Base-by-base conservation (phyloP, 2,329 filamentous ascomycete species). In the Epichloe gansuensis region DNA sequence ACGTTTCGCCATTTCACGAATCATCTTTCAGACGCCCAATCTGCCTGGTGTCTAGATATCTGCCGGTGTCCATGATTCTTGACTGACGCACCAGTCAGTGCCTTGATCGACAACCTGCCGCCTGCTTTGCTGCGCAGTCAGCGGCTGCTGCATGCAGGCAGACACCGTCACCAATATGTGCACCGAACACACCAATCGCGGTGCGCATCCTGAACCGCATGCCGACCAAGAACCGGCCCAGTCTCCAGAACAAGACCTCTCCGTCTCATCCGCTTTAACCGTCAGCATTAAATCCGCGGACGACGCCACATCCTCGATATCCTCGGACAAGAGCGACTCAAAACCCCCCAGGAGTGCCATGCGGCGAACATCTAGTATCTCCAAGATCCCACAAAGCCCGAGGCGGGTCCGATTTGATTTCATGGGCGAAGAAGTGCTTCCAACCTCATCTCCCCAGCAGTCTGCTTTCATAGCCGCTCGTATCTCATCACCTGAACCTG, bases 391-490 rank as follows among this genome's bases (percentile, higher is more conserved):
- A 5, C 69, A 71, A 43, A 81, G 78, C 59, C 78, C 77, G n/a
- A 74, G 80, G 34, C 73, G 78, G 54, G 81, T 84, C 52, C 78
- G 81, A 47, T 84, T 84, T 56, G 74, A 81, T 39, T 74, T 83
- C 45, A 73, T 74, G 61, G 80, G 79, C 50, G 68, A 74, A 56
- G 78, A 83, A 59, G 77, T 84, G 38, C 66, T 81, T 53, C 78
- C 80, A 21, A 81, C 79, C 45, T 68, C 74, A 27, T 81, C 78
- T 23, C 80, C 79, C 46, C 70, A 72, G 55, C 56, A 63, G 51
- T 58, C 66, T 51, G 63, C 67, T 54, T 58, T 64, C 60, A 58
- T 65, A 50, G 55, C 58, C 41, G 61, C 60, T 7, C 58, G 60
- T 52, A 55, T 63, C 49, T 49, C 59, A 23, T 63, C 61, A 39